phyloP scores from a whole-genome alignment of 345 rosid species.

The Eucalyptus decipiens region DNA sequence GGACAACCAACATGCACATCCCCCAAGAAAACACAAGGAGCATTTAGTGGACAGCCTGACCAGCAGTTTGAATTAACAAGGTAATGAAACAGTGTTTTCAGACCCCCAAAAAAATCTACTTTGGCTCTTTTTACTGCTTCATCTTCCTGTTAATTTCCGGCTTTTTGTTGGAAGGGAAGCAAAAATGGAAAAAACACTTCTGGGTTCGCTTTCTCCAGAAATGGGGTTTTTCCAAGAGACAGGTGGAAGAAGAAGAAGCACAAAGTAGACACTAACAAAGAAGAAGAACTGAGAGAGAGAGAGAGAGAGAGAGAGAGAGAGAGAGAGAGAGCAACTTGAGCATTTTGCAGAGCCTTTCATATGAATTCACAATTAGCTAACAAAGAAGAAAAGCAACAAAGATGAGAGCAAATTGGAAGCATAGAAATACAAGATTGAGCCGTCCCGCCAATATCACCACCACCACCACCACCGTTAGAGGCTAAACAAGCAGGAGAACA shows the following conservation, averaged over 20 bases:
- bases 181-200: not conserved
- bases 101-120: not conserved
- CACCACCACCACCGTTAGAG: not conserved
- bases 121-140: not conserved
- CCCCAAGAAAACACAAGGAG: not conserved
- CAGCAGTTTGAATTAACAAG: not conserved
- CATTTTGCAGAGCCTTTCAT: not conserved
- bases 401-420: not conserved
- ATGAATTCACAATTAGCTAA: not conserved
- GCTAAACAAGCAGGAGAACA: not conserved
- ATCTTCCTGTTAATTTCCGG: not conserved
- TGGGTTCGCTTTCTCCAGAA: not conserved
- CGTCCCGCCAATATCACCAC: conserved; percentile 42
- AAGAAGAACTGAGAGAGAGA: not conserved
- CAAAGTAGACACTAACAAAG: not conserved
- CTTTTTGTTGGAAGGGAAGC: not conserved
- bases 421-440: conserved; percentile 22
- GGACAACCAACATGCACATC: not conserved
- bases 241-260: not conserved
- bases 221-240: not conserved
- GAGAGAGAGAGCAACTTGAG: not conserved
- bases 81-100: not conserved
- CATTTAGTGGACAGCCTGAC: not conserved
- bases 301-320: not conserved
- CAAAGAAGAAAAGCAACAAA: not conserved